Conservation (phyloP, 1,284 basidiomycete species). For the Moniliella sp. region DNA sequence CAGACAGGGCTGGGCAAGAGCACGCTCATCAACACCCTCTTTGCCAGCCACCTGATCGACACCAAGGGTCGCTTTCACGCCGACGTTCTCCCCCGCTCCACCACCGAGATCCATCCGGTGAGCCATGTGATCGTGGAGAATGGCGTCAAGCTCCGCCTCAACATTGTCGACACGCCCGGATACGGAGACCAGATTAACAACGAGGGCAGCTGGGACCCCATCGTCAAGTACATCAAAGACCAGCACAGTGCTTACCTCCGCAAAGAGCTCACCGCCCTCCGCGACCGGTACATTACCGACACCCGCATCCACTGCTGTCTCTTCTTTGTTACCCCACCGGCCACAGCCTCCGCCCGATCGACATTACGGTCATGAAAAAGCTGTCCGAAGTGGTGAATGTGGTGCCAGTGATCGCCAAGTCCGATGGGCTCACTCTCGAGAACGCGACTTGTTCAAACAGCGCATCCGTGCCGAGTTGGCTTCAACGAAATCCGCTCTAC, state of each 20-base stretch:
- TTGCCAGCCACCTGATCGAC: conserved; percentile 88
- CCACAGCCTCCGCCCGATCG: conserved; percentile 42
- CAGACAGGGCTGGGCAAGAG: conserved; percentile 96
- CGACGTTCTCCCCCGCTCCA: conserved; percentile 72
- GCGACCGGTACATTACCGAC: conserved; percentile 91
- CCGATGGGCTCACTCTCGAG: conserved; percentile 80
- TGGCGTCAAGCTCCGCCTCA: conserved; percentile 74
- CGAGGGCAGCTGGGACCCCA: conserved; percentile 86
- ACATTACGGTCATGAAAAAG: conserved; percentile 97
- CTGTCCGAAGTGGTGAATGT: conserved; percentile 94
- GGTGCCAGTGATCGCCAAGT: conserved; percentile 92
- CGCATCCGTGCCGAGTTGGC: conserved; percentile 83
- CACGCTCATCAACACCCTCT: conserved; percentile 91
- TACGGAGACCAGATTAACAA: conserved; percentile 98
- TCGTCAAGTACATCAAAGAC: conserved; percentile 95
- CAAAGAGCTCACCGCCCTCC: conserved; percentile 94
- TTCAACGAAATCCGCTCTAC: conserved; percentile 74
- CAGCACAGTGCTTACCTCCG: conserved; percentile 95
- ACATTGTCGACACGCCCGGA: conserved; percentile 95
- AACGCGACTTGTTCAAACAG: conserved; percentile 75
- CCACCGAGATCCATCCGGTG: conserved; percentile 82
- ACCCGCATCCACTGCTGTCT: conserved; percentile 93
- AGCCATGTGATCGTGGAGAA: conserved; percentile 94
- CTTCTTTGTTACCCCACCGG: conserved; percentile 68
- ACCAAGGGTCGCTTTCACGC: conserved; percentile 77